Conservation (phyloP, 306 rosid species). For the Lathyrus aphaca region DNA sequence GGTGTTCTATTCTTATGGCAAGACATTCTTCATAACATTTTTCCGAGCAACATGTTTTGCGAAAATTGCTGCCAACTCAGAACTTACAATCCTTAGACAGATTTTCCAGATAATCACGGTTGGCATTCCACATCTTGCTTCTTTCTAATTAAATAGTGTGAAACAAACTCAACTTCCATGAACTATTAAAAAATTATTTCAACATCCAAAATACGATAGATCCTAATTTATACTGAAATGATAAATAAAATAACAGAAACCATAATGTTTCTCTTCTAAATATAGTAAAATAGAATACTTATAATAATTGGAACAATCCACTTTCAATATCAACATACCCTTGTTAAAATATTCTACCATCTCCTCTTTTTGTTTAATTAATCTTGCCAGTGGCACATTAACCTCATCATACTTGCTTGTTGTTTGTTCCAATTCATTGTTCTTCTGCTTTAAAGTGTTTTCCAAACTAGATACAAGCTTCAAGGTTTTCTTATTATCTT, state of each 20-base stretch:
- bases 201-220: conserved; percentile 1
- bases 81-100: too few relatives aligned
- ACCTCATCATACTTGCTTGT: conserved; percentile 44
- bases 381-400: conserved; percentile 38
- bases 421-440: conserved; percentile 51
- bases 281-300: not conserved
- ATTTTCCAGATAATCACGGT: conserved; percentile 37
- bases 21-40: too few relatives aligned
- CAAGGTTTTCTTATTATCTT: conserved; percentile 25
- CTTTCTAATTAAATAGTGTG: conserved; percentile 49
- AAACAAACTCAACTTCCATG: conserved; percentile 24
- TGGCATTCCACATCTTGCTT: conserved; percentile 45
- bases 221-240: not conserved
- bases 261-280: not conserved
- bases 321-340: conserved; percentile 43
- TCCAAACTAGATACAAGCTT: conserved; percentile 58
- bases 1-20: too few relatives aligned
- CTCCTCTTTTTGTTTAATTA: conserved; percentile 53
- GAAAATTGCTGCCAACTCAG: too few relatives aligned
- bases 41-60: too few relatives aligned
- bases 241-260: conserved; percentile 18
- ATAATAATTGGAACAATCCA: conserved; percentile 21
- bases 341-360: conserved; percentile 49
- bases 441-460: conserved; percentile 54
- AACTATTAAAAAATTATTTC: too few relatives aligned